A percentile compares a stretch with the other conserved stretches of the same genome.
Evolutionary conservation across 192 early-diverging fungal genomes (phyloP).

Genomic region (Rhizophagus prolifer): DNA sequence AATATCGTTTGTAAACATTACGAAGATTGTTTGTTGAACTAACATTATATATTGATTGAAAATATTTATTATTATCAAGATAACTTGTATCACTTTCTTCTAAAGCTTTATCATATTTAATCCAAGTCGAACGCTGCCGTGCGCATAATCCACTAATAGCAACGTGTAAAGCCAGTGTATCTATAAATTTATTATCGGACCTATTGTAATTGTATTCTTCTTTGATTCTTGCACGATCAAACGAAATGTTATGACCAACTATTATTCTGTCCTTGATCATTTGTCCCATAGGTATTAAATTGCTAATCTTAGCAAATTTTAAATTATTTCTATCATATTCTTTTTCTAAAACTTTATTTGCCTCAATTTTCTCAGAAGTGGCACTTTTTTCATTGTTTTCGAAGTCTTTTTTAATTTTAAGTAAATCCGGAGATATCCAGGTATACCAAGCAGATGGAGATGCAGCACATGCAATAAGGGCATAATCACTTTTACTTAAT

Average conservation of each 20-base stretch:
- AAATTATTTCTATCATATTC: slow-evolving; percentile 37
- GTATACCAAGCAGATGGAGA: slow-evolving; percentile 82
- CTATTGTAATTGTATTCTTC: slow-evolving; percentile 79
- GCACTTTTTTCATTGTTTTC: neutral
- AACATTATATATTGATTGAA: slow-evolving; percentile 58
- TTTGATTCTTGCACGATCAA: slow-evolving; percentile 81
- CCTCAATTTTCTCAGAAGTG: neutral
- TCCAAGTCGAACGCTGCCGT: slow-evolving; percentile 84
- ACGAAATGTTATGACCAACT: slow-evolving; percentile 92
- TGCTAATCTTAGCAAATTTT: slow-evolving; percentile 41
- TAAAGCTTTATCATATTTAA: slow-evolving; percentile 61
- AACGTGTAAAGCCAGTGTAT: slow-evolving; percentile 93
- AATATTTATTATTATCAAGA: slow-evolving; percentile 34
- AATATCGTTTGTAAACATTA: slow-evolving; percentile 80
- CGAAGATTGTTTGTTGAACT: slow-evolving; percentile 75
- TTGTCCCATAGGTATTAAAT: slow-evolving; percentile 68
- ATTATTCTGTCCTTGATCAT: slow-evolving; percentile 51
- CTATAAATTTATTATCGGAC: slow-evolving; percentile 67
- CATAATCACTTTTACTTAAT: slow-evolving; percentile 64
- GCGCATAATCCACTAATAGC: slow-evolving; percentile 85
- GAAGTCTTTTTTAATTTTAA: slow-evolving; percentile 10
- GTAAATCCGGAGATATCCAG: slow-evolving; percentile 85
- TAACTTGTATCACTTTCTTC: slow-evolving; percentile 47
- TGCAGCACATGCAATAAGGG: slow-evolving; percentile 79
- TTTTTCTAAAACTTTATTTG: neutral